Base-by-base conservation (phyloP, 1,284 basidiomycete genomes). In the Apiotrichum gracile region DNA sequence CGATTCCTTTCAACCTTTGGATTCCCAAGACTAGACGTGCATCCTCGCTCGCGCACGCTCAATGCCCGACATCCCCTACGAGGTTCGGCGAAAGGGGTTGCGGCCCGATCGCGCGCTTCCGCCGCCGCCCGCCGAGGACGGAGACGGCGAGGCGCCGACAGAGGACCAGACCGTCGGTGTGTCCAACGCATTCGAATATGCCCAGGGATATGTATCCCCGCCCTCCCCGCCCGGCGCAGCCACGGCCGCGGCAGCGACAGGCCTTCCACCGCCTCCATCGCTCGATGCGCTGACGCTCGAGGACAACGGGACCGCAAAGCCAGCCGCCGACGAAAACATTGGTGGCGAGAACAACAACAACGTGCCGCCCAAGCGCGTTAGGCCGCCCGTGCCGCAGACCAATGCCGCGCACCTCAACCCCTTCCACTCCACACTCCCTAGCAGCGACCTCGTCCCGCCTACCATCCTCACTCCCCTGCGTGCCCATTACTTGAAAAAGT, bases 401-500 rank as follows among this genome's bases (percentile, higher is more conserved):
- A 35, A 60, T 14, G 60, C 64, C 0, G 53, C 62, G 2, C 68
- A 70, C 54, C 54, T 72, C 21, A 67, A 68, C 48, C 71, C 70
- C 0, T 67, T 60, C 54, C 62, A 66, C 41, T 63, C 64, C 3
- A 60, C 66, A 5, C 54, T 72, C 7, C 68, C 70, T 8, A 51
- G 52, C n/a, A 49, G 38, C 13, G 54, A 60, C 19, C 37, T 55
- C 25, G 49, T 49, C 4, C 67, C 68, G 13, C 68, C 70, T 4
- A 64, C 67, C 14, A 71, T 61, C 25, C 79, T 94, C 44, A 89
- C 88, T 0, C 88, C 92, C 5, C 76, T 92, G 27, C 84, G 91
- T 37, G 90, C 91, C 1, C 92, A 97, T 69, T 97, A 97, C 73
- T 86, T 97, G 69, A 97, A 96, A 78, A 93, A 94, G 75, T 82